Evolutionary conservation across 2,329 filamentous ascomycete species (phyloP).

Genomic region (Fusarium coffeatum): DNA sequence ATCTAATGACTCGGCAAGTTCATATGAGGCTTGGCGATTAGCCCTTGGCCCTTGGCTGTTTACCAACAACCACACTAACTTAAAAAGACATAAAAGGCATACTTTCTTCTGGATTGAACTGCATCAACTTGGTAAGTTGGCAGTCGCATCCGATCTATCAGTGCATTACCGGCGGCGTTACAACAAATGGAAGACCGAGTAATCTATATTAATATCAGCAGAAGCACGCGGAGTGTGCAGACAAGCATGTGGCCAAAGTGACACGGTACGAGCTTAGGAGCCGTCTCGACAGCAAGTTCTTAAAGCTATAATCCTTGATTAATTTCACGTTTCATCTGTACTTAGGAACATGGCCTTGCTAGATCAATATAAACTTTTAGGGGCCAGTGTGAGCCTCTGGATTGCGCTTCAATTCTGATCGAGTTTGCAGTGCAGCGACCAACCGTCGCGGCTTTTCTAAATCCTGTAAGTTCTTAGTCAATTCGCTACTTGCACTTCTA

Average conservation of each 20-base stretch:
- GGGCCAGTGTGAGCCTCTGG: conserved; percentile 21
- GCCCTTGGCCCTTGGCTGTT: conserved; percentile 3
- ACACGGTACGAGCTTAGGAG: conserved; percentile 8
- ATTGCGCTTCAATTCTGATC: neutral
- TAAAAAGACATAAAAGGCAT: conserved; percentile 23
- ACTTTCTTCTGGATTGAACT: conserved; percentile 25
- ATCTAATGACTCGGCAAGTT: conserved; percentile 32
- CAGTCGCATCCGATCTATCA: conserved; percentile 25
- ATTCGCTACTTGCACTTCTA: conserved; percentile 17
- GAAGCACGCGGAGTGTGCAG: conserved; percentile 17
- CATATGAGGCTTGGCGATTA: conserved; percentile 23
- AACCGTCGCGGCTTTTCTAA: neutral
- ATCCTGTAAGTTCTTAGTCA: neutral
- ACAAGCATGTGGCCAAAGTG: conserved; percentile 9
- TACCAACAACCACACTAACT: conserved; percentile 35
- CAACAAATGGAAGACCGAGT: conserved; percentile 33
- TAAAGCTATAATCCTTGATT: conserved; percentile 16
- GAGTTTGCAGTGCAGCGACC: neutral
- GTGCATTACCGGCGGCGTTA: conserved; percentile 33
- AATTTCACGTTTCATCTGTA: conserved; percentile 42
- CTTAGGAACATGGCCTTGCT: conserved; percentile 46
- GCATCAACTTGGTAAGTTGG: conserved; percentile 31
- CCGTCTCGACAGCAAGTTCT: conserved; percentile 1
- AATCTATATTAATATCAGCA: conserved; percentile 41
- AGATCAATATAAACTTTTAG: conserved; percentile 49